These are phyloP conservation scores for Xylariales sp. DNA, from an alignment of 2,329 filamentous ascomycete species.

Conservation along the genomic window DNA sequence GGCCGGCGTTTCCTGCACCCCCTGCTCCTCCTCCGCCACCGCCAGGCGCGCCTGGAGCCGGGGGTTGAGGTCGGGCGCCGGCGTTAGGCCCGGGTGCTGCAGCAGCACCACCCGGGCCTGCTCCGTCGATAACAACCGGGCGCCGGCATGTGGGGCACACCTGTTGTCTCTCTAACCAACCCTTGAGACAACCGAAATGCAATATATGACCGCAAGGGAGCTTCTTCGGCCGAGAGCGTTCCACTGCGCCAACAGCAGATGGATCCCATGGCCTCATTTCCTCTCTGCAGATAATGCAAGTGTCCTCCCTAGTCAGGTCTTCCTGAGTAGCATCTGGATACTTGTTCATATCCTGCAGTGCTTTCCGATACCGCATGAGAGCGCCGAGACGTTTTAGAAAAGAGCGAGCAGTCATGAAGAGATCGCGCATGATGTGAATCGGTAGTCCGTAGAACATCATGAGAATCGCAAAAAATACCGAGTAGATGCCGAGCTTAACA, in stretches of 20 bases:
- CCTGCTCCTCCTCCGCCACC: constrained; percentile 40
- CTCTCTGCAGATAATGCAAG: constrained; percentile 97
- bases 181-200: constrained; percentile 93
- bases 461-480: constrained; percentile 92
- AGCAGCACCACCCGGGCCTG: constrained; percentile 51
- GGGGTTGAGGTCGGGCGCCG: constrained; percentile 48
- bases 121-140: constrained; percentile 75
- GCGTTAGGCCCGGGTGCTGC: constrained; percentile 48
- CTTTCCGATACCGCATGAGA: constrained; percentile 88
- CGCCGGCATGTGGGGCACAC: constrained; percentile 94
- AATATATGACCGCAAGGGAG: constrained; percentile 95
- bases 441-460: constrained; percentile 94
- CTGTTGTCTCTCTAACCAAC: constrained; percentile 97
- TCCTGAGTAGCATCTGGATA: constrained; percentile 92
- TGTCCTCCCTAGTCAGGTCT: constrained; percentile 86
- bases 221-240: constrained; percentile 91
- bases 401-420: constrained; percentile 92
- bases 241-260: constrained; percentile 75
- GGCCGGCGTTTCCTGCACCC: constrained; percentile 47
- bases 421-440: constrained; percentile 95
- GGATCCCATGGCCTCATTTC: constrained; percentile 87
- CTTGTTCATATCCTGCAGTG: constrained; percentile 92
- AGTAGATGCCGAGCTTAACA: constrained; percentile 88
- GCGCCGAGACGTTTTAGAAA: constrained; percentile 92
- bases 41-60: constrained; percentile 43